Evolutionary conservation across 2,329 filamentous ascomycete species (phyloP).

Genomic region (Ophiostoma ulmi): DNA sequence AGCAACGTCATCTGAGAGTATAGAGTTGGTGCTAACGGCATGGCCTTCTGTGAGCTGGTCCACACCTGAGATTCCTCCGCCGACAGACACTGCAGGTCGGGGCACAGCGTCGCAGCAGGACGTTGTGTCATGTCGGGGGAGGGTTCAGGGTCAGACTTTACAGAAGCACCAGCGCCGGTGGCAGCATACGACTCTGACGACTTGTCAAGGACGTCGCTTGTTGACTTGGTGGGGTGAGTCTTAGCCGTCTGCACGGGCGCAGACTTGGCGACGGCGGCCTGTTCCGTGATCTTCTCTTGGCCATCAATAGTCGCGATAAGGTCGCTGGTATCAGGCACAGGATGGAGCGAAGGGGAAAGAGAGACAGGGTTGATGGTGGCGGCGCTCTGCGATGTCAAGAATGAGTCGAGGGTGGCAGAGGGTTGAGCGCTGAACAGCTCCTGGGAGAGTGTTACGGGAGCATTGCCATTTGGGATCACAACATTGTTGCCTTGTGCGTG

Average conservation of each 20-base stretch:
- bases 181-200: constrained; percentile 17
- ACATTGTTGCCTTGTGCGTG: constrained; percentile 44
- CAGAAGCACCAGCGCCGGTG: constrained; percentile 28
- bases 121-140: constrained; percentile 97
- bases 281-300: neutral
- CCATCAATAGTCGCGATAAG: constrained; percentile 24
- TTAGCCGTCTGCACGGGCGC: neutral
- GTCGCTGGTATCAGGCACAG: constrained; percentile 44
- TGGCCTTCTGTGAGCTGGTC: constrained; percentile 42
- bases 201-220: neutral
- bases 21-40: constrained; percentile 40
- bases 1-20: constrained; percentile 54
- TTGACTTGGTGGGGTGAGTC: neutral
- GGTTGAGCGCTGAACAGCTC: constrained; percentile 51
- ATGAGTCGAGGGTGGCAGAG: constrained; percentile 39
- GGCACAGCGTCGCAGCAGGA: constrained; percentile 99
- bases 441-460: constrained; percentile 53
- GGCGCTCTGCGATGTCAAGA: constrained; percentile 38
- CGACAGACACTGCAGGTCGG: constrained; percentile 99
- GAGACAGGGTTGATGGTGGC: constrained; percentile 57
- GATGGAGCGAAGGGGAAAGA: constrained; percentile 53
- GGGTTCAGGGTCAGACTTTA: constrained; percentile 35
- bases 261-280: neutral
- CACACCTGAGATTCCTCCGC: constrained; percentile 52
- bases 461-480: constrained; percentile 39